Base-by-base conservation (phyloP, 2,329 filamentous ascomycete genomes). In the Triangularia verruculosa region DNA sequence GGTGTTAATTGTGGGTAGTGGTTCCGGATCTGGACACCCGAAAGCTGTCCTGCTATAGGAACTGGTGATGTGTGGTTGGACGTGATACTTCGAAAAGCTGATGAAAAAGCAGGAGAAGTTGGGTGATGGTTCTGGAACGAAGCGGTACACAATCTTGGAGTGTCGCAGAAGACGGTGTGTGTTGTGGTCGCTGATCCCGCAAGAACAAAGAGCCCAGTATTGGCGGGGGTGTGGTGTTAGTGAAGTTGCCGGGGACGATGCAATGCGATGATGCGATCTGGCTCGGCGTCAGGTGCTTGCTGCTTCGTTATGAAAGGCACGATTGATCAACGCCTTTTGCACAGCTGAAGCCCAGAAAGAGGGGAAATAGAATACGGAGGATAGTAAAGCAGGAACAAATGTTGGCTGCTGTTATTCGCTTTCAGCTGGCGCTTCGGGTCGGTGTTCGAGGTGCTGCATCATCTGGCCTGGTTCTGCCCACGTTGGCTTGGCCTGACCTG, bases 401-500 rank as follows among this genome's bases (percentile, higher is more conserved):
- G 22, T n/a, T 53, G 51, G 24, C 15, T 53, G 20, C 51, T 53
- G 51, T 24, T 43, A 15, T 60, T 55, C 34, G 39, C 54, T 47
- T 53, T 58, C 54, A 59, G 61, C 52, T 28, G 57, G 51, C 55
- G 27, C 56, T 20, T 30, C 28, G 54, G 57, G 17, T 54, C 39
- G 30, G 22, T 62, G 62, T 61, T 51, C 53, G 61, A 57, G 34
- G 62, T 39, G 51, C 51, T 64, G 62, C 59, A 65, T 61, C 61
- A 61, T 60, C 61, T 55, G 57, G 32, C 51, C 30, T 34, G 54
- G 17, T 28, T 58, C 58, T 60, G 39, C 59, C 63, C 58, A 57
- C 54, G 34, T 52, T 32, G 54, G 58, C 61, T 66, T 64, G 66
- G 62, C 61, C 58, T 27, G 62, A 43, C 43, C 62, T 59, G 43